These are phyloP conservation scores for Chamaecyparis obtusa DNA, from an alignment of 75 land plant genomes.

Conservation along the genomic window DNA sequence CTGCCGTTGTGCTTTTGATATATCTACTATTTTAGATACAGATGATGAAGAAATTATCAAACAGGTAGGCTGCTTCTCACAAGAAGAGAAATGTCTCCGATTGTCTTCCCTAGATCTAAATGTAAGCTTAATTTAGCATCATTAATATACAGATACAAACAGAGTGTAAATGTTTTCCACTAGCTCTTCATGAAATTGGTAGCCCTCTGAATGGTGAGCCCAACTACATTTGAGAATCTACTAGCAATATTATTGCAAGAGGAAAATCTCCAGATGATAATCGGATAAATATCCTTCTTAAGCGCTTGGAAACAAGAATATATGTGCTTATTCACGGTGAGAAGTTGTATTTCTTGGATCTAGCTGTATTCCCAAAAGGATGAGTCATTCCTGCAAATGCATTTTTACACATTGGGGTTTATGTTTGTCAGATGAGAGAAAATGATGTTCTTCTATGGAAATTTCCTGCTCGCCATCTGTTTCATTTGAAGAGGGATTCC, in stretches of 20 bases:
- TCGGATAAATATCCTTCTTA: not conserved
- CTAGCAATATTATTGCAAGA: not conserved
- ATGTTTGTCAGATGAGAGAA: too few relatives aligned
- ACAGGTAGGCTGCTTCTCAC: constrained; percentile 24
- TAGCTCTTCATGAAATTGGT: not conserved
- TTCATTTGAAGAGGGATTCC: too few relatives aligned
- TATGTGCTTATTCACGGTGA: not conserved
- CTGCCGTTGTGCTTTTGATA: constrained; percentile 41
- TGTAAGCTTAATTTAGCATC: too few relatives aligned
- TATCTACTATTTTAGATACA: constrained; percentile 20
- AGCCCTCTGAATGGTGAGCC: not conserved
- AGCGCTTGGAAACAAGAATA: not conserved
- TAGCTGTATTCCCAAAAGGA: not conserved
- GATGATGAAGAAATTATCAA: constrained; percentile 33
- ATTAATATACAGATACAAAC: not conserved
- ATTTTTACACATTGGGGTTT: too few relatives aligned
- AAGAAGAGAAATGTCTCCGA: not conserved
- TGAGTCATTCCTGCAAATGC: not conserved
- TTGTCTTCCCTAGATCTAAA: too few relatives aligned
- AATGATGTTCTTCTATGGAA: too few relatives aligned
- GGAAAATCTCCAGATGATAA: not conserved
- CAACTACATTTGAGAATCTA: not conserved
- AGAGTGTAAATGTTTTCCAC: not conserved
- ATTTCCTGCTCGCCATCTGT: too few relatives aligned
- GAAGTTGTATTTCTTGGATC: not conserved